Evolutionary conservation across 2,329 filamentous ascomycete genomes (phyloP), one percentile per base, ranked within the genome.

Genomic region (Phialophora macrospora): DNA sequence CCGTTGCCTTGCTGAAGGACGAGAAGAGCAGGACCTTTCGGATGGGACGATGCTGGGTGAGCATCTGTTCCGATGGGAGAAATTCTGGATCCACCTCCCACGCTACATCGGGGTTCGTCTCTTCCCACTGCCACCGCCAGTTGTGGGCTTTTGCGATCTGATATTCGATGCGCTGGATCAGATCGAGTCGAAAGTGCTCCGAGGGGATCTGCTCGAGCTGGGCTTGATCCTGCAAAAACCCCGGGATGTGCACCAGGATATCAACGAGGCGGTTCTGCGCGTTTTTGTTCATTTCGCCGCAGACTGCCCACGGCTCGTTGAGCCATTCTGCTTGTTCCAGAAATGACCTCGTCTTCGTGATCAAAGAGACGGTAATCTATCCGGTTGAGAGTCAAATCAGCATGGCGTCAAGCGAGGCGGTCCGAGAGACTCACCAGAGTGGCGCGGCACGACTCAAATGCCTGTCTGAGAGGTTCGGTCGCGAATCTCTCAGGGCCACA

Each of bases 31-130:
- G 83, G 62, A 88, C 87, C 22, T 86, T 96, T 72, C 83, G 84
- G 2, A 91, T 97, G 72, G 86, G 91, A 64, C 83, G 86, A 67
- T 92, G 97, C 72, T 96, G 90, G 90, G 94, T 96, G 72, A 93
- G 97, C 78, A 87, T 90, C 22, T 58, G 52, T 17, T 88, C 91
- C 28, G 60, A 17, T 0, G 59, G 56, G 22, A 68, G 60, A 20
- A 57, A 24, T 12, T 63, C 63, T 8, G 63, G 63, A 12, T 68
- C 66, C 17, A 66, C 60, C 52, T 66, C 66, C 63, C 60, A 62
- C n/a, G 48, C 63, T 2, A 58, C 60, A 26, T 66, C 51, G 28
- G 46, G 60, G 52, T 68, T 66, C 34, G 59, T 44, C 51, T 60
- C 66, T 56, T 68, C 66, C 66, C 66, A 68, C 17, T 62, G 38